Evolutionary conservation across 805 yeast genomes (phyloP).

Genomic region (Lipomyces starkeyi): DNA sequence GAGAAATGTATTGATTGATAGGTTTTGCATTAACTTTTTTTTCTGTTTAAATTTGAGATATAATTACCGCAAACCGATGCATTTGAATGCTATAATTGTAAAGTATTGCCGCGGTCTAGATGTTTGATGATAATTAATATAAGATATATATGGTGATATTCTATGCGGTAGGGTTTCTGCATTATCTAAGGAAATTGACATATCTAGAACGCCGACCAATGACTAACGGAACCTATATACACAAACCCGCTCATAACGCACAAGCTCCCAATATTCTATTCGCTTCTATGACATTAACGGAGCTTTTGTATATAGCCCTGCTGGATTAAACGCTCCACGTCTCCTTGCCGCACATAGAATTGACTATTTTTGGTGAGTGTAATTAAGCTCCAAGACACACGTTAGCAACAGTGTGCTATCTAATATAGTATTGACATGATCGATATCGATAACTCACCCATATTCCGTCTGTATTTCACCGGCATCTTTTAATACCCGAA

Average conservation of each 20-base stretch:
- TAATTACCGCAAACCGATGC: not conserved
- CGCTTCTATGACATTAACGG: not conserved
- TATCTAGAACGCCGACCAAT: not conserved
- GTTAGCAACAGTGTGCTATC: slow-evolving; percentile 15
- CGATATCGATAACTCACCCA: slow-evolving; percentile 53
- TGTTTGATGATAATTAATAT: not conserved
- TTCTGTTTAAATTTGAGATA: not conserved
- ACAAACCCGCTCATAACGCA: not conserved
- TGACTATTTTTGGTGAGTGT: slow-evolving; percentile 92
- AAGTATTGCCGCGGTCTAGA: not conserved
- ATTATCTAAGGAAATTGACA: not conserved
- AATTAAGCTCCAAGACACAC: slow-evolving; percentile 58
- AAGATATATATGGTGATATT: not conserved
- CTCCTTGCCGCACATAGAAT: slow-evolving; percentile 90
- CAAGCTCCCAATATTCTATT: not conserved
- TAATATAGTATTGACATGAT: not conserved
- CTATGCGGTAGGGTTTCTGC: not conserved
- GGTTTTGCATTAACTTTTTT: not conserved
- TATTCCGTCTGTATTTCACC: slow-evolving; percentile 98
- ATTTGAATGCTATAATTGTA: not conserved
- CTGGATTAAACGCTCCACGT: slow-evolving; percentile 90
- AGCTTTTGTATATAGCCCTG: slow-evolving; percentile 82
- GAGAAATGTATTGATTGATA: not conserved
- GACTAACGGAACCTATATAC: not conserved
- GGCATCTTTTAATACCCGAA: slow-evolving; percentile 88